Base-by-base conservation (phyloP, 2,329 filamentous ascomycete genomes). In the Plectosphaerella sp. region DNA sequence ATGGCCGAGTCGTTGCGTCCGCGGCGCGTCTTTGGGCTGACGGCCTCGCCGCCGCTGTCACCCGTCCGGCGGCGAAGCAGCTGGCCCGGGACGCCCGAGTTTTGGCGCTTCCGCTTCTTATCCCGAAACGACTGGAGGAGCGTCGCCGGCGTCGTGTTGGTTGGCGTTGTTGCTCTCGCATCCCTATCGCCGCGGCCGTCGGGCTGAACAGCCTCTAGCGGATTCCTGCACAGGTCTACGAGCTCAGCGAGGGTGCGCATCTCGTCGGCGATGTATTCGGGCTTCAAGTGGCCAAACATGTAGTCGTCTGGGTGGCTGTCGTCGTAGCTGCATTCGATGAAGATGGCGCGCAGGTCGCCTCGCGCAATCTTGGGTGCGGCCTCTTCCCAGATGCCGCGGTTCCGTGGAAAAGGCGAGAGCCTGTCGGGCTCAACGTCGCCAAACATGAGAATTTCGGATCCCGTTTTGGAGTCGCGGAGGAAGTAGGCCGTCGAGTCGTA, bases 241-340 rank as follows among this genome's bases (percentile, higher is more conserved):
- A 33, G 28, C 28, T 33, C 28, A 0, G 90, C 92, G 3, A 99
- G 77, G 0, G 73, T 78, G 35, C 76, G 76, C 53, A 99, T 75
- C 68, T 99, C 94, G 45, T 88, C 82, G 22, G 93, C 83, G 12
- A 99, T 71, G 65, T 91, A 94, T 1, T 84, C 78, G 0, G 94
- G 94, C 37, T 90, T 89, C 14, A 99, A 75, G 61, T 99, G 94
- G 0, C 94, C 94, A 58, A 91, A 99, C 0, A 99, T 77, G 1
- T 86, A 82, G 48, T 88, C 85, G 54, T 94, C 86, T 20, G 83
- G 78, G 61, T 91, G 87, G 8, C 82, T 82, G 66, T 97, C 87
- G 55, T 91, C 88, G 67, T 93, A 99, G 56, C 90, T 96, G 68
- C 93, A 97, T 73, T 99, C 94, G 60, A 99, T 95, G 64, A 97